Conservation (phyloP, 179 eudicot species). For the Silene vulgaris region DNA sequence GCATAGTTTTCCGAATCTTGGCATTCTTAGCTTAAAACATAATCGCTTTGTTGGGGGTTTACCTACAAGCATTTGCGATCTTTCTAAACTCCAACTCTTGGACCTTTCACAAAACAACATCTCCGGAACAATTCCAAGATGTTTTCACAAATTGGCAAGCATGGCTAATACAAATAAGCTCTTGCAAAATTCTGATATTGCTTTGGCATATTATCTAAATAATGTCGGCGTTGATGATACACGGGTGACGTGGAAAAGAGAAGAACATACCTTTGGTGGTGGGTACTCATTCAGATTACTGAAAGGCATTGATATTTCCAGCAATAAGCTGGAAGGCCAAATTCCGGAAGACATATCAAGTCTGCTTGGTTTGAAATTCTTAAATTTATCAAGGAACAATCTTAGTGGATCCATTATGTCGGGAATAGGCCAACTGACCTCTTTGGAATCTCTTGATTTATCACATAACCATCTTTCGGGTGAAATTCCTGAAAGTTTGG, state of each 20-base stretch:
- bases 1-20: conserved; percentile 1
- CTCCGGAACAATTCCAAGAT: conserved; percentile 25
- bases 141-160: conserved; percentile 20
- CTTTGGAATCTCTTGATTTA: conserved; percentile 13
- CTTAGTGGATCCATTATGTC: conserved; percentile 14
- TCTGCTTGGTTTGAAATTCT: conserved; percentile 14
- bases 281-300: neutral
- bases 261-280: neutral
- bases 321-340: conserved; percentile 13
- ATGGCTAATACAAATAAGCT: conserved; percentile 7
- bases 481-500: conserved; percentile 18
- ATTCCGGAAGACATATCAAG: conserved; percentile 21
- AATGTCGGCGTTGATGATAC: neutral
- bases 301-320: conserved; percentile 17
- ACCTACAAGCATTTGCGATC: conserved; percentile 24
- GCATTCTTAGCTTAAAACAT: conserved; percentile 22
- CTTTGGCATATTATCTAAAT: too few relatives aligned
- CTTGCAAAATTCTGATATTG: too few relatives aligned
- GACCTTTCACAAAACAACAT: conserved; percentile 31
- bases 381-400: conserved; percentile 24
- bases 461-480: conserved; percentile 24
- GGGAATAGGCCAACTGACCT: conserved; percentile 11
- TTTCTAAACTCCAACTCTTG: conserved; percentile 19
- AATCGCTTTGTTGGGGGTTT: conserved; percentile 33
- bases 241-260: conserved; percentile 18